phyloP scores from a whole-genome alignment of 2,329 filamentous ascomycete genomes.

The Aaosphaeria pasadenensis region DNA sequence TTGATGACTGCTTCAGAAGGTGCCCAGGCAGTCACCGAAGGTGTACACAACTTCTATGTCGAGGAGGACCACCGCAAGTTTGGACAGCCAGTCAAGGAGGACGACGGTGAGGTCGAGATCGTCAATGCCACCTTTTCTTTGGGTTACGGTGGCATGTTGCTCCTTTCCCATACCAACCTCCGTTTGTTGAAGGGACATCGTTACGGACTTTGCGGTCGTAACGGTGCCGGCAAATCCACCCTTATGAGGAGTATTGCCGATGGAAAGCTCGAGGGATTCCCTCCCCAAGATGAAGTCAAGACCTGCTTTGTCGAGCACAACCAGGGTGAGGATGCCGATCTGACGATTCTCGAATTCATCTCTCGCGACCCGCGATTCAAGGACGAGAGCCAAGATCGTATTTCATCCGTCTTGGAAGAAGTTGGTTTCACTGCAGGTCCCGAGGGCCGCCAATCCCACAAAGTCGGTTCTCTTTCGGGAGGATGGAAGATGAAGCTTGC shows the following conservation, averaged over 20 bases:
- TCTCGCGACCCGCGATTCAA: constrained; percentile 84
- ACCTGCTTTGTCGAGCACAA: constrained; percentile 99
- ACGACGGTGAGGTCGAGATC: constrained; percentile 91
- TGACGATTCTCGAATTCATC: constrained; percentile 92
- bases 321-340: constrained; percentile 94
- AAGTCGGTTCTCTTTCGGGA: constrained; percentile 91
- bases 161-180: constrained; percentile 93
- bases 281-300: constrained; percentile 83
- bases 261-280: constrained; percentile 96
- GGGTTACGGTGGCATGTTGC: constrained; percentile 94
- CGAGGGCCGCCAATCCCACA: constrained; percentile 82
- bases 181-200: constrained; percentile 93
- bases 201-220: constrained; percentile 94
- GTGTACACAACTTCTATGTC: constrained; percentile 74
- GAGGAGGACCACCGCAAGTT: constrained; percentile 85
- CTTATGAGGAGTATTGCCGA: constrained; percentile 95
- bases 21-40: constrained; percentile 65
- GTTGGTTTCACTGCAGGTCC: constrained; percentile 92
- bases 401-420: constrained; percentile 78
- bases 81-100: constrained; percentile 79
- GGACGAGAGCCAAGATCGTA: constrained; percentile 73
- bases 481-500: constrained; percentile 99
- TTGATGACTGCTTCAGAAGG: constrained; percentile 60
- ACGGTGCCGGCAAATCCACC: constrained; percentile 98
- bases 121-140: constrained; percentile 98